Base-by-base conservation (phyloP, 352 stramenopile species). In the Globisporangium cystogenes region DNA sequence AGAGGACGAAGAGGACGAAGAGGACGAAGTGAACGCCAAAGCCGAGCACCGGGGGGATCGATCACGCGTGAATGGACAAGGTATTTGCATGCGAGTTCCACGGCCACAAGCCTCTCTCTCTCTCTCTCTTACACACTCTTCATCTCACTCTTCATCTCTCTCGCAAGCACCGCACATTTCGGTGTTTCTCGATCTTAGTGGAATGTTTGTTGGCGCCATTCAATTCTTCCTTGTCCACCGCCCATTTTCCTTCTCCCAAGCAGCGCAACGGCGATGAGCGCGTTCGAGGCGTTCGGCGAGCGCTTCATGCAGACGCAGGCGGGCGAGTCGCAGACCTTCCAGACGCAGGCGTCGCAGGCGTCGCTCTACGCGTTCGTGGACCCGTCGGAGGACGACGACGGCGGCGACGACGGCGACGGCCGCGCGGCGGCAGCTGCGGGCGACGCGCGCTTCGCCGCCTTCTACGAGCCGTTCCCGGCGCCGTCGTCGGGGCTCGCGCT, bases 311-410 rank as follows among this genome's bases (percentile, higher is more conserved):
- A 76, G 60, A 78, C 71, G 64, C 74, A 64, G 54, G 40, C 45
- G 35, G 18, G 27, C 31, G 49, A 62, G 16, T 56, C 52, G 52
- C 57, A 87, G 67, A 56, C 57, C 7, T 76, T 72, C 57, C 63
- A 68, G 53, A 70, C 76, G 41, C 72, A 78, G 44, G 68, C 73
- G 46, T 84, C 74, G 51, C 72, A 71, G 59, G 57, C 64, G 60
- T 65, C 68, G 24, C 55, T 72, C 45, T 91, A 87, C 59, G 64
- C 75, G 39, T 91, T 91, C 62, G 77, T 87, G 51, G 80, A 91
- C 53, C 75, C 75, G 31, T 62, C 48, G 11, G 71, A 72, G 46
- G 55, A 62, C n/a, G 71, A 73, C 44, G 55, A 62, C 33, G 33
- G 6, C 11, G 33, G 18, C 8, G 31, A 36, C 31, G 14, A 5